Evolutionary conservation across 805 yeast genomes (phyloP).

Genomic region (Limtongia smithiae): DNA sequence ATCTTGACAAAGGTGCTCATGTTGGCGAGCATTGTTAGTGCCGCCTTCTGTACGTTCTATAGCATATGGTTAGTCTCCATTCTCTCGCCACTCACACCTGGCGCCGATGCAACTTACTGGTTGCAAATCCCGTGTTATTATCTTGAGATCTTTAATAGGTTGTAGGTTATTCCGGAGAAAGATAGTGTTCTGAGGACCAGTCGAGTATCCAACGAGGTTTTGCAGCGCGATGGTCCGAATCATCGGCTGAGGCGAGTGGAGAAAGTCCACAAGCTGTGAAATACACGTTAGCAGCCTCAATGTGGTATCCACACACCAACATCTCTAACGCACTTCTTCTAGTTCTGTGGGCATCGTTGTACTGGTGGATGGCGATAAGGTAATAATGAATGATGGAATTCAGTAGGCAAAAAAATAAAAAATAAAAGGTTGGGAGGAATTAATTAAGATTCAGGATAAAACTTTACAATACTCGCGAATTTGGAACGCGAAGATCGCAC

Average conservation of each 20-base stretch:
- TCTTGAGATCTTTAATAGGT: conserved; percentile 70
- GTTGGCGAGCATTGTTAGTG: conserved; percentile 78
- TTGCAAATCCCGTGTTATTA: conserved; percentile 46
- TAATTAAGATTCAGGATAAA: too few relatives aligned
- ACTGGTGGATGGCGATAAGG: background rate
- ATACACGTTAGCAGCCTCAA: background rate
- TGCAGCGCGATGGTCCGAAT: conserved; percentile 82
- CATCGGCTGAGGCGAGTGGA: conserved; percentile 76
- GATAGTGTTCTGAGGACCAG: conserved; percentile 60
- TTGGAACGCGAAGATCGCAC: too few relatives aligned
- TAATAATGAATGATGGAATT: too few relatives aligned
- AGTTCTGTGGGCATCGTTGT: conserved; percentile 50
- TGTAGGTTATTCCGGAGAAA: conserved; percentile 67
- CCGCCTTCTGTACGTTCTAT: conserved; percentile 34
- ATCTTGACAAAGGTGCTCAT: conserved; percentile 67
- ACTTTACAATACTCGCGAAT: too few relatives aligned
- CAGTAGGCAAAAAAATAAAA: too few relatives aligned
- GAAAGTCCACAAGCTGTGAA: conserved; percentile 61
- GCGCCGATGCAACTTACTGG: too few relatives aligned
- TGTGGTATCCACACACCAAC: background rate
- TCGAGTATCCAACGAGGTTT: conserved; percentile 75
- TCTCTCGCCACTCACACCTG: too few relatives aligned
- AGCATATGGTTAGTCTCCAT: too few relatives aligned
- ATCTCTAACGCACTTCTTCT: conserved; percentile 43
- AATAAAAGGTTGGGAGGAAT: too few relatives aligned